Conservation (phyloP, 176 grass and related monocot genomes). For the Avena insularis region DNA sequence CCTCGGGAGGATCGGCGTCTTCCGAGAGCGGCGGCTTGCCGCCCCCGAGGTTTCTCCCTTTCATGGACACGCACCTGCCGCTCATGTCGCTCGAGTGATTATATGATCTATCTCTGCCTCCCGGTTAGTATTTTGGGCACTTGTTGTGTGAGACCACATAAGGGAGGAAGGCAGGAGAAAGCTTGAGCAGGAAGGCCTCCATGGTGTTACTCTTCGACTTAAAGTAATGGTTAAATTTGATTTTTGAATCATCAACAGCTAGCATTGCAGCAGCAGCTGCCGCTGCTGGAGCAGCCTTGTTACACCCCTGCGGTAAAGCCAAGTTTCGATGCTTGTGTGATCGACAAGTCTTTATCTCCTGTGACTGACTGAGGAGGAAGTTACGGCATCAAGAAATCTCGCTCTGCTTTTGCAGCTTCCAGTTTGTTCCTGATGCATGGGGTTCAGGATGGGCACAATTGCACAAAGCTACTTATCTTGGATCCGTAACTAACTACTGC, state of each 20-base stretch:
- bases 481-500: too few relatives aligned
- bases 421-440: slow-evolving; percentile 36
- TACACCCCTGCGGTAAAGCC: slow-evolving; percentile 44
- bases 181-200: slow-evolving; percentile 7
- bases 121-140: neutral
- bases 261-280: neutral
- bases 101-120: neutral
- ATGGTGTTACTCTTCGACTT: neutral
- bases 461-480: too few relatives aligned
- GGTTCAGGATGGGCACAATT: slow-evolving; percentile 19
- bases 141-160: neutral
- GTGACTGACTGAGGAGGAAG: slow-evolving; percentile 37
- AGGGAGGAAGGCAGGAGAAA: neutral
- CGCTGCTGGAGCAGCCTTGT: slow-evolving; percentile 44
- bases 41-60: slow-evolving; percentile 48
- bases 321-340: slow-evolving; percentile 71
- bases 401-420: slow-evolving; percentile 32
- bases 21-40: slow-evolving; percentile 29
- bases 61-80: slow-evolving; percentile 54
- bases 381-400: slow-evolving; percentile 52
- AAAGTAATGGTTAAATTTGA: too few relatives aligned
- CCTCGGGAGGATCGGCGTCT: neutral
- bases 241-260: neutral
- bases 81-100: slow-evolving; percentile 43
- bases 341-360: slow-evolving; percentile 48